phyloP scores from a whole-genome alignment of 768 basidiomycete species.

The Termitomyces sp. region DNA sequence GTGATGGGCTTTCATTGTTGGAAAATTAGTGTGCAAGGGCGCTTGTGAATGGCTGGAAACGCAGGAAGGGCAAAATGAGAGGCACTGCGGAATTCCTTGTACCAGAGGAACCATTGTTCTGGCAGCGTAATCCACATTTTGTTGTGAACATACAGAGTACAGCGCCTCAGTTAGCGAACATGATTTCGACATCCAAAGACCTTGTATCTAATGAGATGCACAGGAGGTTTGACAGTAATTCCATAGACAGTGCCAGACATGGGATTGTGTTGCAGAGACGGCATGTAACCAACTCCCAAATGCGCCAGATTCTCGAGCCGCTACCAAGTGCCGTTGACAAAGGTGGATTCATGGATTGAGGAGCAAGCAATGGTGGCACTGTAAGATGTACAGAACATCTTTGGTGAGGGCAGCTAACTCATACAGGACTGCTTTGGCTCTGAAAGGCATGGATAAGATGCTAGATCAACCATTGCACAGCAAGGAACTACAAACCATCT shows the following conservation, averaged over 20 bases:
- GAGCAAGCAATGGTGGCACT: conserved; percentile 15
- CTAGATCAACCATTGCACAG: not conserved
- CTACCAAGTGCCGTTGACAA: not conserved
- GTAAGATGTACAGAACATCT: conserved; percentile 15
- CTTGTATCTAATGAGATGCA: conserved; percentile 1
- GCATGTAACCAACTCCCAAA: not conserved
- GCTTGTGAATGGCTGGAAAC: not conserved
- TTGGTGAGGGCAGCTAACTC: conserved; percentile 1
- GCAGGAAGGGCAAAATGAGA: not conserved
- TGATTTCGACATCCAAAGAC: conserved; percentile 8
- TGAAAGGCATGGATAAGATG: not conserved
- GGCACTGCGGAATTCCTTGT: not conserved
- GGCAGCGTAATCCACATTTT: not conserved
- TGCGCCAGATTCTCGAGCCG: not conserved
- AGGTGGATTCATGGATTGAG: not conserved
- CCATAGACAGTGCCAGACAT: conserved; percentile 12
- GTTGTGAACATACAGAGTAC: conserved; percentile 4
- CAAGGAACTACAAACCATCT: conserved; percentile 7
- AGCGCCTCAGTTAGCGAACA: conserved; percentile 14
- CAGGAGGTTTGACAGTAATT: conserved; percentile 16
- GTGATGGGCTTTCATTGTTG: not conserved
- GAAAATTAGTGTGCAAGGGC: not conserved
- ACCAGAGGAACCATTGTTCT: not conserved
- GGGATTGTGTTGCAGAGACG: not conserved
- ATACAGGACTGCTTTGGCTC: not conserved